These are phyloP conservation scores for Olyra latifolia DNA, from an alignment of 176 grass and related monocot genomes.

Conservation along the genomic window DNA sequence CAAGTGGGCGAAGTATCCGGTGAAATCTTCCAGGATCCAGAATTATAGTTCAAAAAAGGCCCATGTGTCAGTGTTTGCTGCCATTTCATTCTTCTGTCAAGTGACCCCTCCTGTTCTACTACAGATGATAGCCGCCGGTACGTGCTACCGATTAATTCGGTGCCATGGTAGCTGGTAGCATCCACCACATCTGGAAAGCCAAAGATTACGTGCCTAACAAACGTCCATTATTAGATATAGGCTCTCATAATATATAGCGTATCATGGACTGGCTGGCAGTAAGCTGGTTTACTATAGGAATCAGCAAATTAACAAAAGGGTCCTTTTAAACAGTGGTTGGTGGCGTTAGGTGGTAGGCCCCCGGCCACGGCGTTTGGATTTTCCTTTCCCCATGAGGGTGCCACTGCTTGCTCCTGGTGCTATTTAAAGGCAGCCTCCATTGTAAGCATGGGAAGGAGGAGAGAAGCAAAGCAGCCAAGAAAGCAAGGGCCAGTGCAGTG, in stretches of 20 bases:
- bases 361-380: constrained; percentile 33
- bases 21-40: too few species aligned
- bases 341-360: constrained; percentile 32
- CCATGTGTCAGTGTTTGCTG: background rate
- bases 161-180: constrained; percentile 5
- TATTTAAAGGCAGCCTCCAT: constrained; percentile 40
- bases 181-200: constrained; percentile 23
- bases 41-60: too few species aligned
- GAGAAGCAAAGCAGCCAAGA: constrained; percentile 6
- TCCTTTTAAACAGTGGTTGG: constrained; percentile 35
- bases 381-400: constrained; percentile 1
- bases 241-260: constrained; percentile 29
- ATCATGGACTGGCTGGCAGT: background rate
- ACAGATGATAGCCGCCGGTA: background rate
- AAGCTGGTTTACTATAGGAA: constrained; percentile 26
- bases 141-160: background rate
- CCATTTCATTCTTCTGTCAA: background rate
- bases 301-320: constrained; percentile 3
- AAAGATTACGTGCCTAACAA: constrained; percentile 38
- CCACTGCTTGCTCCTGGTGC: background rate
- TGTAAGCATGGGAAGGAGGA: constrained; percentile 10
- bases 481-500: background rate
- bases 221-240: constrained; percentile 4
- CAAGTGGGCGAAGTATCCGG: too few species aligned
- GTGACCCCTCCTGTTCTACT: background rate